phyloP scores from a whole-genome alignment of 1,139 yeast species.

The Starmera stellimalicola region DNA sequence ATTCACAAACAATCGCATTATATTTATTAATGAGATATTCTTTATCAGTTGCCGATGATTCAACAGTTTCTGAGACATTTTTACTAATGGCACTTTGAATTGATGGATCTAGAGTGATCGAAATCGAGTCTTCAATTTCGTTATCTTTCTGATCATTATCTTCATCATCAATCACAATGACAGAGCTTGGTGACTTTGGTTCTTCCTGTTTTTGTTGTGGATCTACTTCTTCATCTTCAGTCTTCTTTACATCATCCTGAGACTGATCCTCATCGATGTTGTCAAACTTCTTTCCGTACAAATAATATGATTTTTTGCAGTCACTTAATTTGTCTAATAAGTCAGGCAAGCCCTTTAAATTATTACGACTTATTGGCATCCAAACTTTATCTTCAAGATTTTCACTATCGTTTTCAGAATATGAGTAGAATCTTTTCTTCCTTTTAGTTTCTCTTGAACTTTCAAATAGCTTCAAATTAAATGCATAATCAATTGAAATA shows the following conservation, averaged over 20 bases:
- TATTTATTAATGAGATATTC: conserved; percentile 3
- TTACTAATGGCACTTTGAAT: not conserved
- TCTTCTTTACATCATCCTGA: conserved; percentile 4
- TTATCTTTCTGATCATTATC: not conserved
- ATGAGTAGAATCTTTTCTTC: conserved; percentile 10
- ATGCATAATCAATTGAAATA: conserved; percentile 40
- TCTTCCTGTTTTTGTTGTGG: not conserved
- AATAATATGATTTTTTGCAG: conserved; percentile 21
- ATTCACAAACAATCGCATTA: conserved; percentile 62
- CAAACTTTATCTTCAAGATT: conserved; percentile 21
- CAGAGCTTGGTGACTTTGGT: not conserved
- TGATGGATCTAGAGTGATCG: conserved; percentile 1
- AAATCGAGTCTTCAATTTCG: conserved; percentile 1
- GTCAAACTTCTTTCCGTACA: conserved; percentile 16
- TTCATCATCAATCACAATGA: not conserved
- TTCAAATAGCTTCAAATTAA: conserved; percentile 35
- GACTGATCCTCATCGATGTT: conserved; percentile 1
- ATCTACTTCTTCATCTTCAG: not conserved
- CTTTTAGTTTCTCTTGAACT: conserved; percentile 13
- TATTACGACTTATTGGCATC: conserved; percentile 30
- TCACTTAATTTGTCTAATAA: conserved; percentile 21
- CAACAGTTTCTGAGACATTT: not conserved
- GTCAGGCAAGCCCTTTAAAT: conserved; percentile 25
- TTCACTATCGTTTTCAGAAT: conserved; percentile 9
- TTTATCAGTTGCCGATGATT: not conserved